These are phyloP conservation scores for Hanseniaspora guilliermondii DNA, from an alignment of 805 yeast genomes.

Conservation along the genomic window DNA sequence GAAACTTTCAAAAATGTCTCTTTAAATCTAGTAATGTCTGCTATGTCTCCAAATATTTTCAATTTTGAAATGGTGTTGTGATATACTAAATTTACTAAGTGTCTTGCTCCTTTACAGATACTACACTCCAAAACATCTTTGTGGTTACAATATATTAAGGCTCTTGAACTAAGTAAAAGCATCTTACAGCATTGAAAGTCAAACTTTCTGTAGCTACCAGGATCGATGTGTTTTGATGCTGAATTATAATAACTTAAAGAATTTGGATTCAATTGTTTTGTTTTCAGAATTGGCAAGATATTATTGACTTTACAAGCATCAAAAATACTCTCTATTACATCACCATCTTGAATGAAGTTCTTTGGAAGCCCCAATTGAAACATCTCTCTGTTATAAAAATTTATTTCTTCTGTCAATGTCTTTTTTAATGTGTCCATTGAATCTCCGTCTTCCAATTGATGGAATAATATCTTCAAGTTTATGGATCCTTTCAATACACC, in stretches of 20 bases:
- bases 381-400: conserved; percentile 1
- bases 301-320: background rate
- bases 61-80: background rate
- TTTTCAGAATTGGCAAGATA: conserved; percentile 3
- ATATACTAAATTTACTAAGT: background rate
- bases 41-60: background rate
- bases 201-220: conserved; percentile 71
- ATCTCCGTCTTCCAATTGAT: background rate
- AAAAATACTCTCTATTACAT: background rate
- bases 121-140: conserved; percentile 13
- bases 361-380: background rate
- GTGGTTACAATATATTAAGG: conserved; percentile 57
- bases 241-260: background rate
- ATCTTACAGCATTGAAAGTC: conserved; percentile 72
- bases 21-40: conserved; percentile 11
- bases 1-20: conserved; percentile 13
- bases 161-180: conserved; percentile 57
- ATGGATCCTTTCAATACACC: conserved; percentile 11
- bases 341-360: background rate
- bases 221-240: conserved; percentile 26
- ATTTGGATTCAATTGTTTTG: background rate
- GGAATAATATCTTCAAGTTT: background rate
- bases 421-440: background rate
- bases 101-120: conserved; percentile 13
- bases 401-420: background rate